phyloP scores from a whole-genome alignment of 495 filamentous ascomycete genomes.

The Articulospora tetracladia region DNA sequence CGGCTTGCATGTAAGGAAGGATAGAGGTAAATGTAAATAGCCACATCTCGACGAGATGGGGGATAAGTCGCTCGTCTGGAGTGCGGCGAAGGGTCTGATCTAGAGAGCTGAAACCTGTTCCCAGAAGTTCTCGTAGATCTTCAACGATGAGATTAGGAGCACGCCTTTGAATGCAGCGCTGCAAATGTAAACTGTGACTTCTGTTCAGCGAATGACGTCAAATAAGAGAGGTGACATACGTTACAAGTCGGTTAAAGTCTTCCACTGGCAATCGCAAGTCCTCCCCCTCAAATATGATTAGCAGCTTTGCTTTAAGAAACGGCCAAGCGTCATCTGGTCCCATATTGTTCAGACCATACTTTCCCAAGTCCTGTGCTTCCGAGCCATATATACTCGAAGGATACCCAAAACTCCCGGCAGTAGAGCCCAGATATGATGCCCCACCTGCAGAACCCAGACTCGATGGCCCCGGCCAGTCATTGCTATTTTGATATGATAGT shows the following conservation, averaged over 20 bases:
- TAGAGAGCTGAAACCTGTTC: slow-evolving; percentile 80
- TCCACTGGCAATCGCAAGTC: slow-evolving; percentile 87
- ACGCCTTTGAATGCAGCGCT: slow-evolving; percentile 68
- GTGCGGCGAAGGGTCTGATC: slow-evolving; percentile 74
- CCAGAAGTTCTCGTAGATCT: slow-evolving; percentile 74
- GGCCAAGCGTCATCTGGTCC: slow-evolving; percentile 92
- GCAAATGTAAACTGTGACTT: slow-evolving; percentile 57
- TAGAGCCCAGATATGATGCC: slow-evolving; percentile 20
- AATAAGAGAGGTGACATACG: slow-evolving; percentile 27
- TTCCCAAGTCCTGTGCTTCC: slow-evolving; percentile 44
- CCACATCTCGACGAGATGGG: slow-evolving; percentile 90
- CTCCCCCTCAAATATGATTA: slow-evolving; percentile 91
- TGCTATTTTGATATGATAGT: slow-evolving; percentile 23
- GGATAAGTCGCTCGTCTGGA: slow-evolving; percentile 79
- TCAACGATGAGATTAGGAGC: slow-evolving; percentile 67
- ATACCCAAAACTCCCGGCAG: slow-evolving; percentile 18
- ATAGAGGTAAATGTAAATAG: slow-evolving; percentile 84
- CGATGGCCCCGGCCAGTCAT: slow-evolving; percentile 51
- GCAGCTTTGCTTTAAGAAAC: slow-evolving; percentile 82
- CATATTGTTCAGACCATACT: slow-evolving; percentile 76
- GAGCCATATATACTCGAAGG: slow-evolving; percentile 34
- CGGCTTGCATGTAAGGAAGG: slow-evolving; percentile 91
- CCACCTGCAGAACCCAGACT: slow-evolving; percentile 41
- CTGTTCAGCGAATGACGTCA: slow-evolving; percentile 11
- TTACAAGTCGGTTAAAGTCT: slow-evolving; percentile 86